Evolutionary conservation across 1,284 basidiomycete genomes (phyloP), one percentile per base, ranked within the genome.

Genomic region (Kwoniella shivajii): DNA sequence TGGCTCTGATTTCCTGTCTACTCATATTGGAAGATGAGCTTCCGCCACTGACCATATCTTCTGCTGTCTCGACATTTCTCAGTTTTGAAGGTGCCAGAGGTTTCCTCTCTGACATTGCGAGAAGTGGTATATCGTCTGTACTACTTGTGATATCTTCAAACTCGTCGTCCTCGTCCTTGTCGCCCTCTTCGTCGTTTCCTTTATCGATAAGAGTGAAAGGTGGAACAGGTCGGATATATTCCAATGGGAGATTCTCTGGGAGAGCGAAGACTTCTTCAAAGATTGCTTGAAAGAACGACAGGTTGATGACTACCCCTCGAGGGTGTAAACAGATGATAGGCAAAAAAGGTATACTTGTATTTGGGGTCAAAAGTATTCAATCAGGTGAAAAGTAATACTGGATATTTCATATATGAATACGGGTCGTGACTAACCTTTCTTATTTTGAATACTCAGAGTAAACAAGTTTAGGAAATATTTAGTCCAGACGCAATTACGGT

Each of bases 241-340:
- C 53, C 22, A 55, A 33, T 11, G 53, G 53, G n/a, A 42, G 38
- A 22, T 55, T 41, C 5, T 55, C 11, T 9, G 53, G 46, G 36
- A 55, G 46, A 33, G 53, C 38, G 38, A 55, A 49, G 18, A 55
- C 42, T n/a, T 55, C 53, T 20, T 37, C 38, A 6, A 30, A 4
- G n/a, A 55, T 37, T 16, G 6, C 31, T 45, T 44, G 1, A 44
- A 42, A 45, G n/a, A 31, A 53, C 33, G 51, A 53, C 42, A 53
- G 30, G 30, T 6, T 53, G 51, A 22, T 45, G 13, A 22, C 18
- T 31, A 16, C 38, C 29, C 37, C 22, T 31, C 3, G 14, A 29
- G 37, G 26, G 24, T 26, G 41, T 24, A 24, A 10, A n/a, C n/a
- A n/a, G n/a, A n/a, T n/a, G n/a, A n/a, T n/a, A n/a, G n/a, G n/a